Percentiles rank a stretch among this genome's conserved stretches.
Evolutionary conservation across 257 asterid genomes (phyloP).

Genomic region (Penstemon newberryi): DNA sequence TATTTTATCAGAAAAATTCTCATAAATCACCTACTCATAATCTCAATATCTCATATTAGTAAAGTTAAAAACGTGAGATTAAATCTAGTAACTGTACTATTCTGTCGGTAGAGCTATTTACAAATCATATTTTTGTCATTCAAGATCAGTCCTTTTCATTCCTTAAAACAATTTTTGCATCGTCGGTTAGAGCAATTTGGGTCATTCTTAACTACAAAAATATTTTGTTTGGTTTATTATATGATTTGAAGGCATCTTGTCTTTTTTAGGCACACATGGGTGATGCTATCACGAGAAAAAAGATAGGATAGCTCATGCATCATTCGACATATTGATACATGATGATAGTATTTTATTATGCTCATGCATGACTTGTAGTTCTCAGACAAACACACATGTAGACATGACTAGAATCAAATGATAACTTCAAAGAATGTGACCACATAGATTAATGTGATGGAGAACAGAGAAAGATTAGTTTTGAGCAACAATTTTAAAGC

Average conservation of each 20-base stretch:
- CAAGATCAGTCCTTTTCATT: not conserved
- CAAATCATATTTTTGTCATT: conserved; percentile 18
- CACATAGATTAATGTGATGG: conserved; percentile 17
- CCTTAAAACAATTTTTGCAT: not conserved
- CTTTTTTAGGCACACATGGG: conserved; percentile 35
- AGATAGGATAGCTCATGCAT: conserved; percentile 23
- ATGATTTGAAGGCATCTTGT: conserved; percentile 17
- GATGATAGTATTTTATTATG: conserved; percentile 35
- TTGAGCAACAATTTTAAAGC: not conserved
- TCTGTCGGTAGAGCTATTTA: conserved; percentile 27
- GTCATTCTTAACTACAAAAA: not conserved
- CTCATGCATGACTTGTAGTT: conserved; percentile 40
- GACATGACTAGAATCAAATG: conserved; percentile 39
- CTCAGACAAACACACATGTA: conserved; percentile 12
- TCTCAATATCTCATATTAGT: not conserved
- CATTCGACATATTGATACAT: not conserved
- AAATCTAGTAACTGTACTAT: not conserved
- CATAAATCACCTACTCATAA: not conserved
- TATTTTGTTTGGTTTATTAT: not conserved
- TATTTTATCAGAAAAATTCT: not conserved
- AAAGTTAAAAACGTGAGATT: not conserved
- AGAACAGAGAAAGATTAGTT: conserved; percentile 9
- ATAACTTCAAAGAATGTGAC: conserved; percentile 27
- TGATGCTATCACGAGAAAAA: conserved; percentile 44
- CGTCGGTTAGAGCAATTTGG: not conserved